These are phyloP conservation scores for Penicillium silybi DNA, from an alignment of 495 filamentous ascomycete species.

Conservation along the genomic window DNA sequence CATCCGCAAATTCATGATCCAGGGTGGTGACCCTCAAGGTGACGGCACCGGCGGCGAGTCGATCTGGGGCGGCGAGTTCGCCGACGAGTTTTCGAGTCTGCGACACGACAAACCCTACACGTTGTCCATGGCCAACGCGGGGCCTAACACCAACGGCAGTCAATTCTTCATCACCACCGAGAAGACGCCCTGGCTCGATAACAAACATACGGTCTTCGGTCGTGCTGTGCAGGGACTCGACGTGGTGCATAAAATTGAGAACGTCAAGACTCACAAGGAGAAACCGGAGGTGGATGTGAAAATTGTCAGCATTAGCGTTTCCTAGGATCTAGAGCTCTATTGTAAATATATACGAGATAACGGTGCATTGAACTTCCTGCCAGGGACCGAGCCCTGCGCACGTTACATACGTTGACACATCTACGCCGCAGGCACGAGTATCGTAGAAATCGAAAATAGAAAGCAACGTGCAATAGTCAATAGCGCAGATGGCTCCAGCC, in stretches of 20 bases:
- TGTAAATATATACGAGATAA: constrained; percentile 7
- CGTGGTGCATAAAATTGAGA: constrained; percentile 96
- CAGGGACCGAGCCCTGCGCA: background rate
- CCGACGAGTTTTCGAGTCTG: constrained; percentile 87
- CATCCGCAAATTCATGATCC: constrained; percentile 98
- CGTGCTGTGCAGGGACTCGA: constrained; percentile 85
- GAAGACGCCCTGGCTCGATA: constrained; percentile 93
- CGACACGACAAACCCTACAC: constrained; percentile 97
- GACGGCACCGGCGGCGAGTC: constrained; percentile 95
- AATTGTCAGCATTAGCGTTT: constrained; percentile 75
- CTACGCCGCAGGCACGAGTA: background rate
- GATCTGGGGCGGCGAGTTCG: constrained; percentile 96
- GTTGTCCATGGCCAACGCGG: constrained; percentile 95
- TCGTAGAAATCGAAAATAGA: background rate
- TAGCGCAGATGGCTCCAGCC: background rate
- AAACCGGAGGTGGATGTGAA: constrained; percentile 96
- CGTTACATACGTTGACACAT: background rate
- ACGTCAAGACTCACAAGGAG: constrained; percentile 86
- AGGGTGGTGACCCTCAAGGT: constrained; percentile 84
- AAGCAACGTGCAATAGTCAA: background rate
- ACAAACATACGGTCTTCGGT: constrained; percentile 95
- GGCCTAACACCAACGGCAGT: constrained; percentile 71
- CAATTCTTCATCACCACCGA: constrained; percentile 99
- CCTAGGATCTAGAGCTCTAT: constrained; percentile 9
- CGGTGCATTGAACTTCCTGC: background rate